Conservation (phyloP, 2,329 filamentous ascomycete species). For the Alternaria triticimaculans region DNA sequence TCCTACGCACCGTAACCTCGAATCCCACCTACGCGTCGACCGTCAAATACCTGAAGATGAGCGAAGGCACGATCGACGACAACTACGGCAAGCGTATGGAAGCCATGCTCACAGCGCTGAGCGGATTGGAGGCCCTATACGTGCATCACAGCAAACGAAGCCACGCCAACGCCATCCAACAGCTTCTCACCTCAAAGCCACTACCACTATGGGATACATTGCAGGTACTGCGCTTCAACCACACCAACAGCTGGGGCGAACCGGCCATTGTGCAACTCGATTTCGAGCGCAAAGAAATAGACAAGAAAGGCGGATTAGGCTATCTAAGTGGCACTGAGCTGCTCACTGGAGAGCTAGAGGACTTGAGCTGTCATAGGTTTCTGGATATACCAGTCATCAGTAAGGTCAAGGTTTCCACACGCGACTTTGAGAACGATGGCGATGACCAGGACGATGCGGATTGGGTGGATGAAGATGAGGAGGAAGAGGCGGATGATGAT, state of each 20-base stretch:
- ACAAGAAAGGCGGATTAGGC: neutral
- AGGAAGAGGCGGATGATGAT: neutral
- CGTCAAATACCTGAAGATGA: constrained; percentile 9
- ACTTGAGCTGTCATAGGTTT: neutral
- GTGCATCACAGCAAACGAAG: neutral
- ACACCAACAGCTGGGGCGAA: constrained; percentile 4
- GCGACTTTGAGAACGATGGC: constrained; percentile 5
- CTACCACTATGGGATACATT: constrained; percentile 7
- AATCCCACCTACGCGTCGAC: constrained; percentile 5
- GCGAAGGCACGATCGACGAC: neutral
- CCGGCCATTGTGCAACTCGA: constrained; percentile 2
- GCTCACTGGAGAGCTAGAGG: neutral
- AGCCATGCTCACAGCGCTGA: constrained; percentile 4
- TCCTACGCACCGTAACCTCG: constrained; percentile 1
- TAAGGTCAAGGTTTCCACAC: neutral
- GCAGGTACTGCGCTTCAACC: neutral
- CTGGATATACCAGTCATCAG: neutral
- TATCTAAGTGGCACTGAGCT: neutral
- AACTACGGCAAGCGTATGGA: neutral
- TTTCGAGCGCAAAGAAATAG: neutral
- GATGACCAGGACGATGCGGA: constrained; percentile 4
- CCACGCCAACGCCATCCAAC: neutral
- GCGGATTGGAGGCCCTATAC: neutral
- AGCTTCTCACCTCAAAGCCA: neutral
- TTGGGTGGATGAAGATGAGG: constrained; percentile 1